Conservation (phyloP, 441 rosid species). For the Melastoma candidum region DNA sequence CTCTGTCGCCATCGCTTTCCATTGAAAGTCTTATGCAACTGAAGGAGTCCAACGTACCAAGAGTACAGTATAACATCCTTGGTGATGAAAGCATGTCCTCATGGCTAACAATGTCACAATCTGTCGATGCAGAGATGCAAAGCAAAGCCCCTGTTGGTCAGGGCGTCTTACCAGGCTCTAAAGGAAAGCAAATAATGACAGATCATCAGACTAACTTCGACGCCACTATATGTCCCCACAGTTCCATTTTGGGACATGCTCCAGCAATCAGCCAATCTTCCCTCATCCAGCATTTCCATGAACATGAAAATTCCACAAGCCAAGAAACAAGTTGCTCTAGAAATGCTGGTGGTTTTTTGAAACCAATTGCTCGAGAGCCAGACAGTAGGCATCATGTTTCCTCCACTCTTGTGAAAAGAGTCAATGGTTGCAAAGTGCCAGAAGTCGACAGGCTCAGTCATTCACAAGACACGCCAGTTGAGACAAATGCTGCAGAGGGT, state of each 20-base stretch:
- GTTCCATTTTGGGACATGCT: slow-evolving; percentile 14
- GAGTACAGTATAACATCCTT: slow-evolving; percentile 27
- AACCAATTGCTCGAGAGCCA: slow-evolving; percentile 24
- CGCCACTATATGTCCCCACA: slow-evolving; percentile 24
- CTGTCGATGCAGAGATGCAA: slow-evolving; percentile 18
- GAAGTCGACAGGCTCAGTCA: slow-evolving; percentile 21
- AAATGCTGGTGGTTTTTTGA: slow-evolving; percentile 23
- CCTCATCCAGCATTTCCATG: slow-evolving; percentile 21
- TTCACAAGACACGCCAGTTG: slow-evolving; percentile 20
- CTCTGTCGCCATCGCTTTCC: slow-evolving; percentile 20
- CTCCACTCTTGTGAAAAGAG: slow-evolving; percentile 22
- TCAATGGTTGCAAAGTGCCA: slow-evolving; percentile 21
- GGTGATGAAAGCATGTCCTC: slow-evolving; percentile 43
- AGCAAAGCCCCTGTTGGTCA: slow-evolving; percentile 22
- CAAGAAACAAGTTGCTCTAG: slow-evolving; percentile 20
- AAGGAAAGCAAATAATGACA: slow-evolving; percentile 14
- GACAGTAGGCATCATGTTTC: slow-evolving; percentile 22
- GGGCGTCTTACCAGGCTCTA: slow-evolving; percentile 16
- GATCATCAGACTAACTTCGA: slow-evolving; percentile 20
- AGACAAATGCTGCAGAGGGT: slow-evolving; percentile 30
- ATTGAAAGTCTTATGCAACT: slow-evolving; percentile 21
- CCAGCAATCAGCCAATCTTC: slow-evolving; percentile 19
- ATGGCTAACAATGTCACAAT: slow-evolving; percentile 33
- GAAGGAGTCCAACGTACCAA: slow-evolving; percentile 25
- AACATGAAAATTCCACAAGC: slow-evolving; percentile 23